Conservation (phyloP, 106 monocot genomes). For the Dendrobium huoshanense region DNA sequence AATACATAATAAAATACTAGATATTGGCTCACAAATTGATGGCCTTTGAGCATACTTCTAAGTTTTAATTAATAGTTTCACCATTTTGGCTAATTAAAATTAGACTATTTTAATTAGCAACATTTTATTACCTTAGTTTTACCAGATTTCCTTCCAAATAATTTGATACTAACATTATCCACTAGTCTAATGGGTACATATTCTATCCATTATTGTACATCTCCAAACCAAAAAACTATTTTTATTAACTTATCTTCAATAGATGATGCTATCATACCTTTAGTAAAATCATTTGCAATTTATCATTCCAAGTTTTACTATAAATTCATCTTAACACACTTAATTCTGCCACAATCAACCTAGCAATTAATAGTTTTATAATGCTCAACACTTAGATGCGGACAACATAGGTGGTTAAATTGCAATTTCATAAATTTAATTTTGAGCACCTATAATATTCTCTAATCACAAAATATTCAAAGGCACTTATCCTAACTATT, state of each 20-base stretch:
- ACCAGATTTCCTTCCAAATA: not conserved
- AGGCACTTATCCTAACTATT: not conserved
- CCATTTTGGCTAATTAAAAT: too few relatives aligned
- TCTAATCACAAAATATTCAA: not conserved
- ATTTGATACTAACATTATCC: not conserved
- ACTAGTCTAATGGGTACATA: not conserved
- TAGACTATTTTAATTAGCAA: too few relatives aligned
- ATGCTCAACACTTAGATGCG: not conserved
- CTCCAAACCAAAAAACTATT: not conserved
- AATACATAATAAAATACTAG: too few relatives aligned
- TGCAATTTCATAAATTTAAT: not conserved
- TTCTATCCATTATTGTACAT: not conserved
- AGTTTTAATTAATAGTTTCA: too few relatives aligned
- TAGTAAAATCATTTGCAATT: not conserved
- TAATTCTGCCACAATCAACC: not conserved
- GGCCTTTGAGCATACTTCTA: too few relatives aligned
- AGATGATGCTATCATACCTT: not conserved
- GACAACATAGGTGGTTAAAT: not conserved
- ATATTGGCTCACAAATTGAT: too few relatives aligned
- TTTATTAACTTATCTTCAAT: not conserved
- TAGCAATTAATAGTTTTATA: not conserved
- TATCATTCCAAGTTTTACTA: too few relatives aligned
- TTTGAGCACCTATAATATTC: too few relatives aligned
- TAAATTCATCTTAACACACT: not conserved
- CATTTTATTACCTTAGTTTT: too few relatives aligned